phyloP scores from a whole-genome alignment of 2,329 filamentous ascomycete genomes.

The Colletotrichum cordylinicola region DNA sequence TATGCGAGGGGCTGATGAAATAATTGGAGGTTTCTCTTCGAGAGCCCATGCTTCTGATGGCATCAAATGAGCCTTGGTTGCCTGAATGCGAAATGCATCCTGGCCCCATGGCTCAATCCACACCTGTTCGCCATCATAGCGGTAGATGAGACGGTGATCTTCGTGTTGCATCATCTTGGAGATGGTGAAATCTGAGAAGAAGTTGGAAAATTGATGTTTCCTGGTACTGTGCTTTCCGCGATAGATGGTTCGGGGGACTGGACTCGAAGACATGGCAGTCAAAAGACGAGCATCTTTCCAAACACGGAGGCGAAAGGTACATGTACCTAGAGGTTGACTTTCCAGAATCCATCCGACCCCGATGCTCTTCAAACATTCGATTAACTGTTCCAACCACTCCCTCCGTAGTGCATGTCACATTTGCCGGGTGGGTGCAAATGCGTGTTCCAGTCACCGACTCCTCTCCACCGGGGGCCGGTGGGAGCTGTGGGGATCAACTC shows the following conservation, averaged over 20 bases:
- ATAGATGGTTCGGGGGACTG: background rate
- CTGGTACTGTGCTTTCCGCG: background rate
- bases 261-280: background rate
- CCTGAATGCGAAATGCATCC: constrained; percentile 50
- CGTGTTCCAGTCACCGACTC: background rate
- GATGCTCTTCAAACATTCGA: background rate
- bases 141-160: constrained; percentile 13
- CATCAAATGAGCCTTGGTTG: constrained; percentile 39
- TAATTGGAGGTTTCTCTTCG: background rate
- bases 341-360: background rate
- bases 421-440: background rate
- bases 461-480: background rate
- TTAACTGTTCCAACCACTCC: background rate
- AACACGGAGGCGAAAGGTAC: background rate
- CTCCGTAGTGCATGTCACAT: background rate
- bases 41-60: background rate
- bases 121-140: constrained; percentile 48
- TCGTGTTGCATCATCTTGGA: background rate
- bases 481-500: background rate
- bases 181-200: background rate
- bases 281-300: background rate
- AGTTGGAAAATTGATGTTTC: background rate
- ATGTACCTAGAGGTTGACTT: background rate
- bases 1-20: background rate
- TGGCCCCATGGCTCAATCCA: constrained; percentile 39